These are phyloP conservation scores for Tetraselmis chui DNA, from an alignment of 139 green algal species.

Conservation along the genomic window DNA sequence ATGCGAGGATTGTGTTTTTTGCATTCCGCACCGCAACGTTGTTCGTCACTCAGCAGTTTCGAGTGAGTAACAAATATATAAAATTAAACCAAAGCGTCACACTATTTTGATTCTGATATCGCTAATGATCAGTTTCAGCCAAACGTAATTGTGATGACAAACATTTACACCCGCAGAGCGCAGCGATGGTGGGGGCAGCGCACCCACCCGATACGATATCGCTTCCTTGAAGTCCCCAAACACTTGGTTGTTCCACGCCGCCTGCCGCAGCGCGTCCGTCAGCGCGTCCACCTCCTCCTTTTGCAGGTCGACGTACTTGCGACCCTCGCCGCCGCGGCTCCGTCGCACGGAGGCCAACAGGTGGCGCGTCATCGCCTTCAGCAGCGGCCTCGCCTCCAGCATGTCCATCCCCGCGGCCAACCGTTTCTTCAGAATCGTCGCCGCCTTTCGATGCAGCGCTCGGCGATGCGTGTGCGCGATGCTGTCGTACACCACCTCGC, in stretches of 20 bases:
- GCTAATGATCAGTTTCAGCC: no score
- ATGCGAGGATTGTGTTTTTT: no score
- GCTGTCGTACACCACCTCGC: not conserved
- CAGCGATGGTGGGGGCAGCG: no score
- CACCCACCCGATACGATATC: not conserved
- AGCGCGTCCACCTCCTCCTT: not conserved
- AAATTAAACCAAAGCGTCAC: no score
- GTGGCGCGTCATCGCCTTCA: not conserved
- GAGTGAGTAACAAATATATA: no score
- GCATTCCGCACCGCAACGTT: no score
- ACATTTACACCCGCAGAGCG: no score
- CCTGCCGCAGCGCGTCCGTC: not conserved
- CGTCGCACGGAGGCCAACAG: not conserved
- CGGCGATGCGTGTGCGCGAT: not conserved
- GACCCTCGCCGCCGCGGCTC: no score
- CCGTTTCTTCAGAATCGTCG: not conserved
- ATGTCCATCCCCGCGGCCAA: not conserved
- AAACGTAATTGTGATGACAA: no score
- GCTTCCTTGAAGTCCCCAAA: not conserved
- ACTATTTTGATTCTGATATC: no score
- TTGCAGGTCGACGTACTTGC: not conserved
- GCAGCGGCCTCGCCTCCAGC: not conserved
- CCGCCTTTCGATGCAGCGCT: not conserved
- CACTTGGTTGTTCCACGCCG: not conserved
- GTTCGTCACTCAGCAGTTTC: no score